phyloP scores from a whole-genome alignment of 495 filamentous ascomycete genomes.

The Penicillium silybi region DNA sequence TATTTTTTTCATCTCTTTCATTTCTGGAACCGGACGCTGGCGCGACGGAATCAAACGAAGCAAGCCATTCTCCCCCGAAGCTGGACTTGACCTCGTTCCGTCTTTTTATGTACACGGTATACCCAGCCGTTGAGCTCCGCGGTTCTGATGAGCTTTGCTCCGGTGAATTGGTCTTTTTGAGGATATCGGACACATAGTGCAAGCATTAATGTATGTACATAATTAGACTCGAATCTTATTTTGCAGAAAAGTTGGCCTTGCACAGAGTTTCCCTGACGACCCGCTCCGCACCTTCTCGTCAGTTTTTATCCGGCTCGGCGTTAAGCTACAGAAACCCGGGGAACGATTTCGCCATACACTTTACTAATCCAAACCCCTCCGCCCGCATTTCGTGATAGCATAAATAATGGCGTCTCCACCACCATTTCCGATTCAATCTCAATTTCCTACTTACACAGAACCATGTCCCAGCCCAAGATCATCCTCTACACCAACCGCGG shows the following conservation, averaged over 20 bases:
- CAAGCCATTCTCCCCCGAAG: conserved; percentile 7
- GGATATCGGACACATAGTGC: conserved; percentile 22
- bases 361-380: conserved; percentile 29
- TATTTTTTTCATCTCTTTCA: conserved; percentile 14
- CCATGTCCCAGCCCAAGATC: conserved; percentile 44
- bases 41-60: conserved; percentile 18
- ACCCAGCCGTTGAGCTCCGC: conserved; percentile 11
- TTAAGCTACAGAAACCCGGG: conserved; percentile 6
- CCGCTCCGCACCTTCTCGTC: conserved; percentile 13
- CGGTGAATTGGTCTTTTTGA: conserved; percentile 11
- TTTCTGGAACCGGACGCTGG: conserved; percentile 22
- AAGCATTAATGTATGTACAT: conserved; percentile 32
- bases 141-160: not conserved
- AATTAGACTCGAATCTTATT: conserved; percentile 27
- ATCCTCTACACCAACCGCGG: conserved; percentile 69
- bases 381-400: conserved; percentile 13
- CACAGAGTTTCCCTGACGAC: not conserved
- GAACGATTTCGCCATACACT: conserved; percentile 18
- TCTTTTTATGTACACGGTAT: conserved; percentile 24
- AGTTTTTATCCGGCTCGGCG: conserved; percentile 19
- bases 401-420: conserved; percentile 12
- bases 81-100: conserved; percentile 17
- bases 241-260: conserved; percentile 14
- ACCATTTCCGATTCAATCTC: not conserved
- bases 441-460: not conserved